Percentiles rank a stretch among this genome's conserved stretches.
These are phyloP conservation scores for Penicillium taxi DNA, from an alignment of 495 filamentous ascomycete species.

Conservation along the genomic window DNA sequence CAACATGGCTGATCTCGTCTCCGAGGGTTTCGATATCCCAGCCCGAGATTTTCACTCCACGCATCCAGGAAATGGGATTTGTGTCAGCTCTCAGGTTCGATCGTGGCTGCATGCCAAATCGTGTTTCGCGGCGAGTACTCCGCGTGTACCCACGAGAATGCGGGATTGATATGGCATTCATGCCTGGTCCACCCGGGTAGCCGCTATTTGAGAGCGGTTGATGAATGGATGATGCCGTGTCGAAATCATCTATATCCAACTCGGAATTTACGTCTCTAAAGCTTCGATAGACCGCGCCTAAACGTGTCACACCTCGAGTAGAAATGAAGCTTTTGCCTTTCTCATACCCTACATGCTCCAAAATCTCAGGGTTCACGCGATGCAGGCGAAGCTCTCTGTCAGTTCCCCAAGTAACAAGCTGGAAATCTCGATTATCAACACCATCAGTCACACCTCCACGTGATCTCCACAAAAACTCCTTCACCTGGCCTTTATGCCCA, in stretches of 20 bases:
- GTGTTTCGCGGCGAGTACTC: slow-evolving; percentile 40
- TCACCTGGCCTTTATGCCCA: slow-evolving; percentile 78
- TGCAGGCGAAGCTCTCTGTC: slow-evolving; percentile 79
- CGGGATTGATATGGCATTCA: slow-evolving; percentile 45
- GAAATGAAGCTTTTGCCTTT: slow-evolving; percentile 58
- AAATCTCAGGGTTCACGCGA: slow-evolving; percentile 53
- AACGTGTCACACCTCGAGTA: slow-evolving; percentile 66
- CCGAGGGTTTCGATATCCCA: slow-evolving; percentile 79
- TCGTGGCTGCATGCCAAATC: slow-evolving; percentile 58
- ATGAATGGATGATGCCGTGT: slow-evolving; percentile 22
- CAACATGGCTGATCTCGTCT: slow-evolving; percentile 81
- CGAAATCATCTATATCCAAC: slow-evolving; percentile 28
- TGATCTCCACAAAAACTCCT: slow-evolving; percentile 88
- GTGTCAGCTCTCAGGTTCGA: slow-evolving; percentile 47
- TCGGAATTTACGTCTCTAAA: slow-evolving; percentile 55
- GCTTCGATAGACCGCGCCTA: slow-evolving; percentile 77
- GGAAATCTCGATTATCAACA: slow-evolving; percentile 85
- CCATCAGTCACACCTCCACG: slow-evolving; percentile 62
- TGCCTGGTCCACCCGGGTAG: slow-evolving; percentile 31
- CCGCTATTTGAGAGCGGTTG: slow-evolving; percentile 16
- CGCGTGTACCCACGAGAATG: slow-evolving; percentile 35
- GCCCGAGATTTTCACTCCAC: slow-evolving; percentile 71
- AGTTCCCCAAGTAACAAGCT: slow-evolving; percentile 87
- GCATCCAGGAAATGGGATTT: slow-evolving; percentile 91
- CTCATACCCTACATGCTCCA: slow-evolving; percentile 67